Base-by-base conservation (phyloP, 2,329 filamentous ascomycete species). In the Penicillium sp. region DNA sequence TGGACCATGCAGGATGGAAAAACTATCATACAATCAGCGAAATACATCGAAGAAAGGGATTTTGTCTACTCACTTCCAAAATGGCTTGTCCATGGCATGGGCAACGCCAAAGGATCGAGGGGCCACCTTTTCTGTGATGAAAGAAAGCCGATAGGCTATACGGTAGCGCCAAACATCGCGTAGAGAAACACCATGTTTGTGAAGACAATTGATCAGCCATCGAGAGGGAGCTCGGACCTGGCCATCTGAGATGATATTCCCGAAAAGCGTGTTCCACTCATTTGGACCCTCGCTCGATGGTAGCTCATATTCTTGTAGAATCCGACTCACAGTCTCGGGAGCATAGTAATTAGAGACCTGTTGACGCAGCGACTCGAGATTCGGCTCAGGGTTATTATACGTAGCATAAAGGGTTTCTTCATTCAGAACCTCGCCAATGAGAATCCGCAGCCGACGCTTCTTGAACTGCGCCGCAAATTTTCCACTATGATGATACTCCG, bases 341-440 rank as follows among this genome's bases (percentile, higher is more conserved):
- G 74, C 68, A 52, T 79, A 78, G 54, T 78, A 78, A 45, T 78
- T 79, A 2, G 65, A 65, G 1, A 76, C 54, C 49, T 78, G 74
- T 2, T 70, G 52, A 4, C 63, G 57, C 4, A 78, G 61, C 0
- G 70, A 71, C 0, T 71, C 66, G 1, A 53, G 38, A 26, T 57
- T 73, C 7, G 12, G 65, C 67, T 60, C 62, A 3, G 68, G 75
- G 12, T 64, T 65, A 42, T 73, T 77, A 52, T 72, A 77, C 15
- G 65, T 70, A 0, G 70, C 70, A 52, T 79, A 77, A 0, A 79
- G 59, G 0, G 71, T 75, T 44, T 78, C 74, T 46, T 79, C 75
- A 51, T 78, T 75, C 0, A 66, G 52, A 24, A 78, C 71, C 54
- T 78, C 76, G 16, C 75, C 74, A 33, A 78, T 74, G 0, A 79